Evolutionary conservation across 768 basidiomycete species (phyloP).

Genomic region (Pleurotus cornucopiae): DNA sequence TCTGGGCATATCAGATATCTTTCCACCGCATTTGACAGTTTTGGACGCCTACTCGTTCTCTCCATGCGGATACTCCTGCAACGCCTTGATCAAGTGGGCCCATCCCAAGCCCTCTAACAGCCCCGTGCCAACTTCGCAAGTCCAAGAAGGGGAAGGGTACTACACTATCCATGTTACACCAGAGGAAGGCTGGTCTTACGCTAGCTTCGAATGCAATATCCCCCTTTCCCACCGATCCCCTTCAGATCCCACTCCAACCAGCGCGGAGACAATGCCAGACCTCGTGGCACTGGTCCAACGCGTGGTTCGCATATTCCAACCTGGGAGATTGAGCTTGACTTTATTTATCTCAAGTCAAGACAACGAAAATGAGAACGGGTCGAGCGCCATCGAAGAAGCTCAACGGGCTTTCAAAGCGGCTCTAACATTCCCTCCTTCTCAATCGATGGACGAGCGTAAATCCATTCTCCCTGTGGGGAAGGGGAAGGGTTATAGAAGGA

Average conservation of each 20-base stretch:
- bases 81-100: conserved; percentile 76
- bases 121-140: conserved; percentile 9
- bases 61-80: conserved; percentile 95
- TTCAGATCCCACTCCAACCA: conserved; percentile 25
- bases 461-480: background rate
- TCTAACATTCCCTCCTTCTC: conserved; percentile 28
- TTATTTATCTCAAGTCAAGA: conserved; percentile 80
- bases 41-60: conserved; percentile 92
- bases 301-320: conserved; percentile 91
- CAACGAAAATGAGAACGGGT: conserved; percentile 39
- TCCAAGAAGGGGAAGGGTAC: conserved; percentile 72
- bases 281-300: conserved; percentile 78
- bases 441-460: conserved; percentile 9
- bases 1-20: conserved; percentile 79
- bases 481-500: conserved; percentile 59
- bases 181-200: conserved; percentile 97
- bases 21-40: conserved; percentile 72
- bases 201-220: conserved; percentile 98
- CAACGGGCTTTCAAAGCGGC: conserved; percentile 74
- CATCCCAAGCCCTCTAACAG: conserved; percentile 25
- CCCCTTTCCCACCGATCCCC: conserved; percentile 40
- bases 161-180: conserved; percentile 99
- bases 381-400: conserved; percentile 62
- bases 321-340: conserved; percentile 79
- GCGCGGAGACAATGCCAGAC: conserved; percentile 54